These are phyloP conservation scores for Tylopilus plumbeoviolaceoides DNA, from an alignment of 768 basidiomycete species.

Conservation along the genomic window DNA sequence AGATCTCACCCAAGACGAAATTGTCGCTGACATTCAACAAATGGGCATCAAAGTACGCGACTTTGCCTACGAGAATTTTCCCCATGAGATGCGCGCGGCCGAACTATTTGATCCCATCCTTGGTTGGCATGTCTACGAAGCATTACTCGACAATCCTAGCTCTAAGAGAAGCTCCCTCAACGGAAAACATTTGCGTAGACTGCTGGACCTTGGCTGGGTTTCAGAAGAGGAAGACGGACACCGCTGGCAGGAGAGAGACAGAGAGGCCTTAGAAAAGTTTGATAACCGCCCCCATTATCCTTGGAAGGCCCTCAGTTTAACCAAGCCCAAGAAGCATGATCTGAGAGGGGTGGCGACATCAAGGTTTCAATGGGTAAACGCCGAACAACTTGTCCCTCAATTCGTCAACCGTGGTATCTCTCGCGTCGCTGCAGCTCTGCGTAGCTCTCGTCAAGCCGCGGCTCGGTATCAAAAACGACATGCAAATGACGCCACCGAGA, in stretches of 20 bases:
- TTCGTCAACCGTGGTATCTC: conserved; percentile 22
- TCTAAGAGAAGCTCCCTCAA: conserved; percentile 17
- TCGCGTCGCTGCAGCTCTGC: conserved; percentile 15
- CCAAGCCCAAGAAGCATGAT: conserved; percentile 24
- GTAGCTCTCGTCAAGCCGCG: conserved; percentile 1
- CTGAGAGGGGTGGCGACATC: conserved; percentile 24
- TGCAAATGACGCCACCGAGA: conserved; percentile 7
- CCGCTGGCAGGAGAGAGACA: conserved; percentile 26
- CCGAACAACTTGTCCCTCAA: conserved; percentile 26
- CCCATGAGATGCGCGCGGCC: conserved; percentile 15
- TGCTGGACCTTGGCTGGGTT: conserved; percentile 30
- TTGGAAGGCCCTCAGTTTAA: conserved; percentile 23
- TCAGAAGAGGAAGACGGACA: conserved; percentile 16
- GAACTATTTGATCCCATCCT: conserved; percentile 32
- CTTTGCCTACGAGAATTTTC: conserved; percentile 25
- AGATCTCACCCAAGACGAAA: conserved; percentile 32
- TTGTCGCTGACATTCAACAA: conserved; percentile 29
- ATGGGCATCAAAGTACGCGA: conserved; percentile 31
- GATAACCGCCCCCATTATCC: conserved; percentile 24
- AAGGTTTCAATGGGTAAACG: conserved; percentile 31
- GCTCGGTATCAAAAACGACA: conserved; percentile 24
- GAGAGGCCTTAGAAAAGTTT: conserved; percentile 24
- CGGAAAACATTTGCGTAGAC: conserved; percentile 26
- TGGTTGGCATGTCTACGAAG: conserved; percentile 30
- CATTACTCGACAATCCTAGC: conserved; percentile 17